These are phyloP conservation scores for Picocystis sp. DNA, from an alignment of 163 green algal genomes.

Conservation along the genomic window DNA sequence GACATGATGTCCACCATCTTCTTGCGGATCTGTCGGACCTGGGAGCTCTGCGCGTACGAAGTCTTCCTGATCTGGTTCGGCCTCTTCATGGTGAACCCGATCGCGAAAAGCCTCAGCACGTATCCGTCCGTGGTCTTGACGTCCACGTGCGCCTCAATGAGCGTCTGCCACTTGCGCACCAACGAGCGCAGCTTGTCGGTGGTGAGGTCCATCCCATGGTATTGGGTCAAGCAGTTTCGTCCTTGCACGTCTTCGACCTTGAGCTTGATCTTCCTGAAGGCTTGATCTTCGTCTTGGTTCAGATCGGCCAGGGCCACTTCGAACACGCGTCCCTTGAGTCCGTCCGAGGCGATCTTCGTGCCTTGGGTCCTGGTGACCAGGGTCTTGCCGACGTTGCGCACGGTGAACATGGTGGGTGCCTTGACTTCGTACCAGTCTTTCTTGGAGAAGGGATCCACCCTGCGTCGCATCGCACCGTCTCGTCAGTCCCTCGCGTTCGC, in stretches of 20 bases:
- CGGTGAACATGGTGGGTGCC: conserved; percentile 81
- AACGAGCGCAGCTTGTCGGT: conserved; percentile 95
- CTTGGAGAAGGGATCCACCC: conserved; percentile 89
- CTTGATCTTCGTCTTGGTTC: conserved; percentile 93
- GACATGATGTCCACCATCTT: conserved; percentile 98
- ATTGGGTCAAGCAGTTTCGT: conserved; percentile 93
- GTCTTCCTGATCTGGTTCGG: conserved; percentile 74
- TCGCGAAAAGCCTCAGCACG: conserved; percentile 87
- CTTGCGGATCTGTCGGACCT: conserved; percentile 86
- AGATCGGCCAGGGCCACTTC: conserved; percentile 93
- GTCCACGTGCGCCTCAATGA: conserved; percentile 94
- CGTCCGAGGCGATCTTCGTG: conserved; percentile 98
- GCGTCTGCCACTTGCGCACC: conserved; percentile 96
- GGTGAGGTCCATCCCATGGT: conserved; percentile 97
- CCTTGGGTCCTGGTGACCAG: conserved; percentile 88
- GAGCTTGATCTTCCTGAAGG: conserved; percentile 91
- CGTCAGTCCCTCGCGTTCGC: not conserved
- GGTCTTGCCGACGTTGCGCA: conserved; percentile 89
- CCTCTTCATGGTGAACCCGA: conserved; percentile 94
- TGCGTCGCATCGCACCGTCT: conserved; percentile 16
- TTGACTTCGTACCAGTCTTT: conserved; percentile 99
- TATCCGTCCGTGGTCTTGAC: conserved; percentile 98
- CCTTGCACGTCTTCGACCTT: conserved; percentile 94
- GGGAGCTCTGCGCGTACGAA: conserved; percentile 42
- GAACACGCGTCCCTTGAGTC: conserved; percentile 91